Conservation (phyloP, 768 basidiomycete species). For the Leccinum imitatum region DNA sequence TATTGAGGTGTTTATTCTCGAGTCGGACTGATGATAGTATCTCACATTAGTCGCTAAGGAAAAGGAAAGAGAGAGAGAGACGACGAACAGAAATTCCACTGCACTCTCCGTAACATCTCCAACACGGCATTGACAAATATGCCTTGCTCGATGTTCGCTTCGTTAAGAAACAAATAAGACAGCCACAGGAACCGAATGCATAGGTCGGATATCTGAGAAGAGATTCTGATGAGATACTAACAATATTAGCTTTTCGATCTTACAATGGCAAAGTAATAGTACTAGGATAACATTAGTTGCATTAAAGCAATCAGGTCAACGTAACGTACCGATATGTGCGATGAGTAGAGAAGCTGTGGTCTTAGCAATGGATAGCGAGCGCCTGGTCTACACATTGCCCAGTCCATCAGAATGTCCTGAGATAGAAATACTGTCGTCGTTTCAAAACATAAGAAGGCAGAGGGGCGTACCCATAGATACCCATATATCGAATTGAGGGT, state of each 20-base stretch:
- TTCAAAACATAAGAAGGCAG: not conserved
- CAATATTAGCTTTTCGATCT: conserved; percentile 13
- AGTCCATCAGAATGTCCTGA: conserved; percentile 88
- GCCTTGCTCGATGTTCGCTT: conserved; percentile 51
- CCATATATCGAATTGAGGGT: conserved; percentile 69
- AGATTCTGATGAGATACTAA: not conserved
- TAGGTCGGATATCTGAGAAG: conserved; percentile 63
- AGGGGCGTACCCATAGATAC: conserved; percentile 68
- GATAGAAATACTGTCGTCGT: not conserved
- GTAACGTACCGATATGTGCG: conserved; percentile 52
- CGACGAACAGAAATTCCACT: conserved; percentile 88
- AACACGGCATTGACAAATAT: conserved; percentile 67
- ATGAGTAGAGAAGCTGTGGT: conserved; percentile 69
- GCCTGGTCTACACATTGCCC: conserved; percentile 73
- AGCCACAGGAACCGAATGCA: conserved; percentile 83
- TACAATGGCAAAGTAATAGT: conserved; percentile 82
- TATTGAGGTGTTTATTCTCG: conserved; percentile 91
- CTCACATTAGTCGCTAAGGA: not conserved
- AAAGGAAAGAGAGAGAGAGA: not conserved
- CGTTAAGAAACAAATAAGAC: conserved; percentile 61
- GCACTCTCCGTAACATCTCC: conserved; percentile 78
- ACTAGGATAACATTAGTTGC: conserved; percentile 34
- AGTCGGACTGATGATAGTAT: conserved; percentile 58
- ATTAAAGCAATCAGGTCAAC: not conserved
- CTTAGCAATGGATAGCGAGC: conserved; percentile 64